These are phyloP conservation scores for Dactylellina sp. DNA, from an alignment of 2,329 filamentous ascomycete species.

Conservation along the genomic window DNA sequence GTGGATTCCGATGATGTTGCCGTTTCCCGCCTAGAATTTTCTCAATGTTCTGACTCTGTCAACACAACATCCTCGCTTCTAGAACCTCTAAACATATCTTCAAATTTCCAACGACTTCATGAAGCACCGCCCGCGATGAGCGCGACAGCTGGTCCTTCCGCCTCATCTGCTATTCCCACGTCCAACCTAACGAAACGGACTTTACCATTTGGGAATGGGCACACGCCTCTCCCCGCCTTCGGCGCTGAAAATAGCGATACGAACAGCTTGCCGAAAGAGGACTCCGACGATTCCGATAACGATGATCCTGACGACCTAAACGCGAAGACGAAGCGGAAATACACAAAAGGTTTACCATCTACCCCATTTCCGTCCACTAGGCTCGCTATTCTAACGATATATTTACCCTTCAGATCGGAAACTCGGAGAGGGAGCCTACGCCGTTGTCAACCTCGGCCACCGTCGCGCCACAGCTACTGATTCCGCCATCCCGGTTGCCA, in stretches of 20 bases:
- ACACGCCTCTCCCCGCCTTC: conserved; percentile 22
- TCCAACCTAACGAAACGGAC: conserved; percentile 23
- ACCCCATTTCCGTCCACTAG: not conserved
- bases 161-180: conserved; percentile 28
- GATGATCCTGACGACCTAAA: conserved; percentile 77
- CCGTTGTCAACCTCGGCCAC: conserved; percentile 91
- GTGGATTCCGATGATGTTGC: not conserved
- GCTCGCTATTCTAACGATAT: conserved; percentile 1
- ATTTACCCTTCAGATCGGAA: conserved; percentile 74
- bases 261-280: conserved; percentile 55
- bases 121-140: conserved; percentile 39
- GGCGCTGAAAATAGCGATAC: conserved; percentile 39
- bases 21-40: conserved; percentile 33
- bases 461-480: conserved; percentile 71
- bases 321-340: conserved; percentile 84
- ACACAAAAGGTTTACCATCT: conserved; percentile 76
- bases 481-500: conserved; percentile 81
- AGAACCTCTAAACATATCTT: not conserved
- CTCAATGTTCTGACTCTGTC: conserved; percentile 2
- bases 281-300: conserved; percentile 56
- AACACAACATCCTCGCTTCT: conserved; percentile 39
- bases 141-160: conserved; percentile 44
- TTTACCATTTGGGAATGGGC: conserved; percentile 46
- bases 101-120: not conserved
- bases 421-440: conserved; percentile 96